Base-by-base conservation (phyloP, 805 yeast genomes). In the Wickerhamomyces bovis region DNA sequence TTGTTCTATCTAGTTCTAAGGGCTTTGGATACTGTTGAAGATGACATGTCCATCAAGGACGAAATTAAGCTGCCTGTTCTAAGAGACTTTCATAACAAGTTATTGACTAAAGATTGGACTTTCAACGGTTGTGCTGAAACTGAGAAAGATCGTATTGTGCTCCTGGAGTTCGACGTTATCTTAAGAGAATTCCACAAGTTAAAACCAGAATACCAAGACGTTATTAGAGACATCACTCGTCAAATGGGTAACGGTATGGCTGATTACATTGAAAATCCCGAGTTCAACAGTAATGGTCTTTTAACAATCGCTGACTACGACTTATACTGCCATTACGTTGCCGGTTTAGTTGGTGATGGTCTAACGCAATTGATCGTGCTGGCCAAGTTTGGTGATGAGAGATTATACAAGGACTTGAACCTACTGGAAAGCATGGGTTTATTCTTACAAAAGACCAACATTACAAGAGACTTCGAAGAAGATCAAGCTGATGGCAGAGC, bases 191-290 rank as follows among this genome's bases (percentile, higher is more conserved):
- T 73, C 65, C 89, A 85, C 63, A 70, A 73, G 49, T 74, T 94
- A 60, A 80, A 81, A 60, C 80, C 86, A 6, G 80, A 74, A 48
- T 90, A 89, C 67, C 90, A 85, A 68, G 85, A 76, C 45, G 81
- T 89, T 35, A 80, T 94, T 55, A 77, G 76, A 56, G 88, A 83
- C 51, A 87, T 89, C 56, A 82, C 96, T 41, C 55, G 71, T 47
- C 75, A 83, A 64, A 94, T 94, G 99, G 99, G 98, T 48, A 81
- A 87, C 55, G 99, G 99, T 46, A 94, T 94, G 99, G 98, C 98
- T 28, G 89, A 88, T 61, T 94, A 90, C 67, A 81, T 86, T 45
- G 71, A 76, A 57, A 81, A 84, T 60, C 94, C 85, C 44, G 76
- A 83, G 52, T 87, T 87, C 70, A 89, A 88, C 64, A 63, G 77